Conservation (phyloP, 148 eudicot species). For the Diospyros kaki region DNA sequence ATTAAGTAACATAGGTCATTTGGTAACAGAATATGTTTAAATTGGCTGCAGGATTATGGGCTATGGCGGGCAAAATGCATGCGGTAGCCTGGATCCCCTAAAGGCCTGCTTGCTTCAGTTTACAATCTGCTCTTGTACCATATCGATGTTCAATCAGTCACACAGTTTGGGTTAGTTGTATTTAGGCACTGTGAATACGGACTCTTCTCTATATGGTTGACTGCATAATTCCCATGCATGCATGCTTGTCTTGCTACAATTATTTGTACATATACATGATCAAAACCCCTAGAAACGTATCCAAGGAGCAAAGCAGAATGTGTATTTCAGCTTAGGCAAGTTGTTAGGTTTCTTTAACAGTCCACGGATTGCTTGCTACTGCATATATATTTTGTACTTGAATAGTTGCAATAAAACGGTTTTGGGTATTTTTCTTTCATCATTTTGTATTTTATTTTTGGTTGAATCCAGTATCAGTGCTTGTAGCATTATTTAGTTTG, state of each 20-base stretch:
- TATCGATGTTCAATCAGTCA: neutral
- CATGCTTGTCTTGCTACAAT: neutral
- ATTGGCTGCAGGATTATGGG: too few relatives aligned
- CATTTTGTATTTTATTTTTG: too few relatives aligned
- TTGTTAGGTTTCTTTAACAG: too few relatives aligned
- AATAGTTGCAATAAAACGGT: too few relatives aligned
- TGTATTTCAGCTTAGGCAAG: too few relatives aligned
- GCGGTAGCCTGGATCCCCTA: neutral
- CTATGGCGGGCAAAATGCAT: too few relatives aligned
- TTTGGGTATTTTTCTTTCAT: too few relatives aligned
- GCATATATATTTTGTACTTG: too few relatives aligned
- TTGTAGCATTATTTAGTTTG: too few relatives aligned
- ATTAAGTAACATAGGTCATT: neutral
- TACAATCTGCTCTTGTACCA: neutral
- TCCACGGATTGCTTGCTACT: too few relatives aligned
- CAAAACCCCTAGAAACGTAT: neutral
- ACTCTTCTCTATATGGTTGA: neutral
- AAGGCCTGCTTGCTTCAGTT: neutral
- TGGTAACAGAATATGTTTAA: neutral
- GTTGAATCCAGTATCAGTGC: too few relatives aligned
- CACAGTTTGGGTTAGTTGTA: neutral
- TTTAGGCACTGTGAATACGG: neutral
- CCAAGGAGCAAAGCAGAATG: constrained; percentile 1
- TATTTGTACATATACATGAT: constrained; percentile 8
- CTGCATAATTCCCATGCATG: constrained; percentile 3